A percentile compares a stretch with the other conserved stretches of the same genome.
Conservation (phyloP, 2,329 filamentous ascomycete genomes). For the Dothidotthia symphoricarpi region DNA sequence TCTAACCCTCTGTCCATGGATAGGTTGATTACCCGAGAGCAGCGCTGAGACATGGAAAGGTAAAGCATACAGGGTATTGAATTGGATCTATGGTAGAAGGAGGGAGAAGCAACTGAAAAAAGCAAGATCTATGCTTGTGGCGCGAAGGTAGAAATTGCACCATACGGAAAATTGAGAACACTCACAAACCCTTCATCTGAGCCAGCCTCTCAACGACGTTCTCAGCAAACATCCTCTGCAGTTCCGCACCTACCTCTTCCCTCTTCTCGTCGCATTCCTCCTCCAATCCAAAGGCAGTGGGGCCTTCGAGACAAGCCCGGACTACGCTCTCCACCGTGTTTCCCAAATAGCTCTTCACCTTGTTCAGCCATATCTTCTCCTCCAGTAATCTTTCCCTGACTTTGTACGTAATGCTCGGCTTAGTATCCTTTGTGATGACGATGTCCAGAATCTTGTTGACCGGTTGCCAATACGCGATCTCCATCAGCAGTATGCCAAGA, state of each 20-base stretch:
- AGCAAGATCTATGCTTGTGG: no score
- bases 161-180: not conserved
- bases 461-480: conserved; percentile 55
- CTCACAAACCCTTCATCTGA: conserved; percentile 21
- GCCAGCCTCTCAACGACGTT: conserved; percentile 31
- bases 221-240: conserved; percentile 36
- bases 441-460: conserved; percentile 49
- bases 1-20: no score
- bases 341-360: conserved; percentile 30
- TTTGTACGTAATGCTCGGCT: conserved; percentile 41
- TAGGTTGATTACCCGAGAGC: no score
- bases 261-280: conserved; percentile 31
- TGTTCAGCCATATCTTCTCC: conserved; percentile 15
- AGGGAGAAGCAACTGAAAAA: no score
- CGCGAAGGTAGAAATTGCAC: no score
- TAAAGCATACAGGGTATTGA: no score
- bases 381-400: conserved; percentile 36
- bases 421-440: conserved; percentile 31
- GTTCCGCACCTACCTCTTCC: conserved; percentile 25
- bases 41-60: no score
- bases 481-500: conserved; percentile 54
- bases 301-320: conserved; percentile 32
- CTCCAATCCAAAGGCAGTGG: conserved; percentile 29
- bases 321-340: conserved; percentile 27
- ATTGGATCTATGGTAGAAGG: no score